These are phyloP conservation scores for Straminergon stramineum DNA, from an alignment of 225 moss, liverwort and hornwort species.

Conservation along the genomic window DNA sequence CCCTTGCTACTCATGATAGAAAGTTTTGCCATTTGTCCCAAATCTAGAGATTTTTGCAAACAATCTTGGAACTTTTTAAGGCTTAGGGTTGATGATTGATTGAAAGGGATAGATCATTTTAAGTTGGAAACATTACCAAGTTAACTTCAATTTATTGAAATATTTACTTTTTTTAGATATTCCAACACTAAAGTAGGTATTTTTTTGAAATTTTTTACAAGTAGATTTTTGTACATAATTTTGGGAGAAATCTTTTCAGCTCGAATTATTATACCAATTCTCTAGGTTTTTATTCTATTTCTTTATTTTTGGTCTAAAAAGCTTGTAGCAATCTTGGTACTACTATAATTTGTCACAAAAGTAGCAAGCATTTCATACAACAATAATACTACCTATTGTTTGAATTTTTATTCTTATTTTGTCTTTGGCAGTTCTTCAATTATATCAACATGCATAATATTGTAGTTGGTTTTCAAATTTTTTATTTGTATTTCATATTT, in stretches of 20 bases:
- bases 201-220: background rate
- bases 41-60: background rate
- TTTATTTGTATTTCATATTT: too few species aligned
- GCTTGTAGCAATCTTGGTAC: background rate
- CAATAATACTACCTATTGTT: background rate
- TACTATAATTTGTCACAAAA: background rate
- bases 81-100: background rate
- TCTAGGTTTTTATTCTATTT: background rate
- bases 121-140: background rate
- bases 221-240: background rate
- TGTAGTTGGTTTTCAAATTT: background rate
- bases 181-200: background rate
- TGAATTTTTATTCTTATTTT: background rate
- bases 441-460: background rate
- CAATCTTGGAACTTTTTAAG: fast-evolving
- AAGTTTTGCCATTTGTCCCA: fast-evolving
- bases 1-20: fast-evolving
- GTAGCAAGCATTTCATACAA: background rate
- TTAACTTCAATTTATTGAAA: background rate
- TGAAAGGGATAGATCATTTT: background rate
- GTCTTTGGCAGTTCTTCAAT: background rate
- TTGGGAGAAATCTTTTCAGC: background rate
- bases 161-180: background rate
- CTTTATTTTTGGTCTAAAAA: background rate
- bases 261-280: background rate